Evolutionary conservation across 2,329 filamentous ascomycete species (phyloP).

Genomic region (Diaporthe eres): DNA sequence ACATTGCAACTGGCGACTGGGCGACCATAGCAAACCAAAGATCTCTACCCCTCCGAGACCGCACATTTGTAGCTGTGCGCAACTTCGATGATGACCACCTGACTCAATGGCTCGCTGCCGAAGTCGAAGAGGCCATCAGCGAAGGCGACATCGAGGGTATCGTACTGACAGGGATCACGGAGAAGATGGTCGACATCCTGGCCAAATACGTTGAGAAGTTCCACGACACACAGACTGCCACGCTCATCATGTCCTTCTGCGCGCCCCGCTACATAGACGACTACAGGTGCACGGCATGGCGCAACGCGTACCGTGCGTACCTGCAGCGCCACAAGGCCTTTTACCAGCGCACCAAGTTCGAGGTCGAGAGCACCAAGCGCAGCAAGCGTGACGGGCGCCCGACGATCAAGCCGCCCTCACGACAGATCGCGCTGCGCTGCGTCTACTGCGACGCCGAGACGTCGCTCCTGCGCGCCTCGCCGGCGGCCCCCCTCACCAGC

Average conservation of each 20-base stretch:
- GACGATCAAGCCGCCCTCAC: slow-evolving; percentile 74
- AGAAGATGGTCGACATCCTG: slow-evolving; percentile 80
- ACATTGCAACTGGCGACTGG: slow-evolving; percentile 85
- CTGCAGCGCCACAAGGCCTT: slow-evolving; percentile 81
- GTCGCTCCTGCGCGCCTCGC: slow-evolving; percentile 46
- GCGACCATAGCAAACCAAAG: slow-evolving; percentile 78
- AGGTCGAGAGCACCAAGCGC: slow-evolving; percentile 80
- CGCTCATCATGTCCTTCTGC: slow-evolving; percentile 80
- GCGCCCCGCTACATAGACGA: slow-evolving; percentile 84
- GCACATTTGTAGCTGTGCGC: slow-evolving; percentile 79
- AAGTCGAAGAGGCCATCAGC: slow-evolving; percentile 71
- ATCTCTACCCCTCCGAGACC: slow-evolving; percentile 81
- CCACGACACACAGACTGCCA: slow-evolving; percentile 83
- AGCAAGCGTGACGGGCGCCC: slow-evolving; percentile 75
- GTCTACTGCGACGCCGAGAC: slow-evolving; percentile 79
- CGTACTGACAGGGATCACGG: slow-evolving; percentile 82
- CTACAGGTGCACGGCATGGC: slow-evolving; percentile 81
- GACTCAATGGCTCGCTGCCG: slow-evolving; percentile 76
- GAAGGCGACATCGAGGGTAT: slow-evolving; percentile 84
- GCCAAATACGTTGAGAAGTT: slow-evolving; percentile 83
- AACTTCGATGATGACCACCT: slow-evolving; percentile 75
- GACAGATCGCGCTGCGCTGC: slow-evolving; percentile 82
- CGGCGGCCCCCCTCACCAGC: slow-evolving; percentile 28
- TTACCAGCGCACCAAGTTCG: slow-evolving; percentile 82
- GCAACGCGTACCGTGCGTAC: slow-evolving; percentile 78